Base-by-base conservation (phyloP, 257 asterid species). In the Nicotiana undulata region DNA sequence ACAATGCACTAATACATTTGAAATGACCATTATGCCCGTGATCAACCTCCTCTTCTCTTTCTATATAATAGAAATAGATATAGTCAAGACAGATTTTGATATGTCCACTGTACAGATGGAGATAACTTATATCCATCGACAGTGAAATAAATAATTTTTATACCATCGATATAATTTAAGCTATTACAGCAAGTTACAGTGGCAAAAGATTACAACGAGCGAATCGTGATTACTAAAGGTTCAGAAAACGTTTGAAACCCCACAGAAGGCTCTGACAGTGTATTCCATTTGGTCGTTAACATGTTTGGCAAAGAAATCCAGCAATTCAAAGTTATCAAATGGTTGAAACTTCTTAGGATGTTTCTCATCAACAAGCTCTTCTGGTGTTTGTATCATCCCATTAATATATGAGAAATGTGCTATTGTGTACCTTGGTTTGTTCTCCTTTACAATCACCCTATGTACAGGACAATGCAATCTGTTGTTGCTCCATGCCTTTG, bases 401-500 rank as follows among this genome's bases (percentile, higher is more conserved):
- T 74, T 55, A 6, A 74, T 10, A 56, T 85, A 85, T 13, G 87
- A 76, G 79, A 87, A 89, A 2, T 81, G 6, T 6, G 81, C 90
- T 3, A 87, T 10, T 0, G 92, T 85, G 68, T 87, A 85, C 53
- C 86, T 89, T n/a, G 66, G 85, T 63, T 79, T n/a, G 0, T 4
- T 49, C 10, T 89, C 89, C 80, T 44, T 82, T 3, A 86, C 67
- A 6, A 75, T 80, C 9, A 87, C 92, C 77, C 77, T 83, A 67
- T 89, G 92, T 8, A 85, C 76, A 13, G 91, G 89, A 22, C 81
- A 55, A 75, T 83, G 80, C 77, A 88, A 53, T 67, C 92, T 85
- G 63, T 88, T 86, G 67, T 89, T 89, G 34, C 83, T 86, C 89
- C 89, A 89, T 77, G 74, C 92, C 92, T 79, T 37, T 24, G 1